Base-by-base conservation (phyloP, 805 yeast genomes). In the Clavispora santaluciae region DNA sequence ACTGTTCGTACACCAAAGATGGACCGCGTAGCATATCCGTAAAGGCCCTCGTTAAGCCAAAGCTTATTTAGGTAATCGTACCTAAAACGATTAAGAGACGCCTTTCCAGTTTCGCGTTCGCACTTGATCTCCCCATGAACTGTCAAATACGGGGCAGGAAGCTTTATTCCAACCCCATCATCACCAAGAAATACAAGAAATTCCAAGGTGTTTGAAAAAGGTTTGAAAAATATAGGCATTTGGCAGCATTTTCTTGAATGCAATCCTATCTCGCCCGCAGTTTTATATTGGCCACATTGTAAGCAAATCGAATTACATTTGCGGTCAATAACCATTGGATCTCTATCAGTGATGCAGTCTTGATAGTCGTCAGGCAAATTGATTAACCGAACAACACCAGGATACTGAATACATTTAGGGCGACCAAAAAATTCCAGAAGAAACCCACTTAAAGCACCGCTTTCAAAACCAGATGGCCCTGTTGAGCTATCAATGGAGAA, bases 111-210 rank as follows among this genome's bases (percentile, higher is more conserved):
- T 45, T 70, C 64, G 3, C 79, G 69, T 15, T 74, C 73, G 8
- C 68, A 66, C 23, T 84, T 84, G 3, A 82, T 74, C 57, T 86
- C 93, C 17, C 95, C 95, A 59, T 84, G 89, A 5, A 70, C 67
- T 40, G 86, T 83, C 55, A 86, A 62, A 54, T 83, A 86, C 11
- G 91, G 93, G 0, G 86, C 84, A 41, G 75, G 75, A 46, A 76
- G 68, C 7, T 66, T 56, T 2, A 63, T 43, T 24, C 54, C 60
- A 7, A 60, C 45, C 6, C 59, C 59, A 26, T 55, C 50, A 10
- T 43, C 46, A 2, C 60, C 62, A 21, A 60, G 50, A 28, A 52
- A 53, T 5, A 60, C 54, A 20, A 55, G 46, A 3, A 61, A 45
- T 33, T 60, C 41, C 41, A 60, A 43, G 36, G 42, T 28, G 55